Evolutionary conservation across 2,329 filamentous ascomycete species (phyloP), one percentile per base, ranked within the genome.

Genomic region (Zelopaecilomyces penicillatus): DNA sequence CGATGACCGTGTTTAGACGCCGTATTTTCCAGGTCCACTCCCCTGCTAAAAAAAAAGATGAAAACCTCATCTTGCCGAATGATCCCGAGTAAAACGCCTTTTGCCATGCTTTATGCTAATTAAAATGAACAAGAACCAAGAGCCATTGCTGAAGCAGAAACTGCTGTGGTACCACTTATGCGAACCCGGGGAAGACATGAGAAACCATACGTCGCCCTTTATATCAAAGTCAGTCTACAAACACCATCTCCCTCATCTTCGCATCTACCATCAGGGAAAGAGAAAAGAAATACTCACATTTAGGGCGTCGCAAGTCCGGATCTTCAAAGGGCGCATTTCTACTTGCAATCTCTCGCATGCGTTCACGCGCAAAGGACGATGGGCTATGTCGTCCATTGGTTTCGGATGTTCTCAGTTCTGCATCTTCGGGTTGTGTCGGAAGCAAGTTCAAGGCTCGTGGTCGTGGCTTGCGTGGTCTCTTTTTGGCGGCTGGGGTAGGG

Each of bases 281-380:
- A 26, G 34, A 34, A 8, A 6, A 8, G 8, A 7, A 39, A 4
- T 36, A 62, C 67, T 63, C 53, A 70, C 67, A 70, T 47, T 60
- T 59, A 31, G 66, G 63, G 48, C 59, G 60, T 40, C 59, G 57
- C 40, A 59, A 55, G 49, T 70, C 67, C 6, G 65, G 65, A 37
- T 70, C 67, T 29, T 68, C 67, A 48, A 70, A 64, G 31, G 67
- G 66, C 42, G 66, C 65, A 39, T 67, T 67, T 30, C 61, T 66
- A 41, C 63, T 62, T 7, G 67, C 67, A 48, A 70, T 66, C 40
- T 68, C 59, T 37, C 66, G 63, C 65, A 70, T 70, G 12, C 67
- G 61, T 48, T 68, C 62, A 39, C 67, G 60, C 28, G 67, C 65
- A 54, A 70, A 66, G 6, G 66, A 68, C 4, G 68, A 70, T 4